phyloP scores from a whole-genome alignment of 768 basidiomycete species.

The Auriscalpium microsporum region DNA sequence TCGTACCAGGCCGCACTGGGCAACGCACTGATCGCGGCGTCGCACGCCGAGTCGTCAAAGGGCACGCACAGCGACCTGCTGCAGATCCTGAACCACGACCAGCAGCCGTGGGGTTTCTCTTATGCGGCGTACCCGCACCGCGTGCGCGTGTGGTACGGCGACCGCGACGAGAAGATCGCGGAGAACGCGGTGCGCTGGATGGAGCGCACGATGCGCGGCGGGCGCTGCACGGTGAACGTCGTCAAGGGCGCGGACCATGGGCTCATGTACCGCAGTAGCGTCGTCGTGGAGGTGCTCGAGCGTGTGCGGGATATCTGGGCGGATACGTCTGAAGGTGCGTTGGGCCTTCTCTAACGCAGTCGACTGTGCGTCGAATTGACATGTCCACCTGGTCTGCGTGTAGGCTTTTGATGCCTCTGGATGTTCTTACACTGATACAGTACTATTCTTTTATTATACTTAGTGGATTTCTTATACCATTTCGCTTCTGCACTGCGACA shows the following conservation, averaged over 20 bases:
- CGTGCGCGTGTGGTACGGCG: slow-evolving; percentile 88
- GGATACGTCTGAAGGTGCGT: slow-evolving; percentile 1
- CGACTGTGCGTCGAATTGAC: too few species aligned
- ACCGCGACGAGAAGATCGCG: slow-evolving; percentile 87
- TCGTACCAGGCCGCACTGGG: slow-evolving; percentile 68
- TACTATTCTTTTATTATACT: background rate
- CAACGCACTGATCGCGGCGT: slow-evolving; percentile 86
- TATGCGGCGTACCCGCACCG: slow-evolving; percentile 71
- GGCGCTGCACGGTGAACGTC: slow-evolving; percentile 69
- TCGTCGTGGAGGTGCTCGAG: slow-evolving; percentile 82
- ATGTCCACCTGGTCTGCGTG: background rate
- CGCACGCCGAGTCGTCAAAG: slow-evolving; percentile 88
- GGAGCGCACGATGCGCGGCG: slow-evolving; percentile 74
- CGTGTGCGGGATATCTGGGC: slow-evolving; percentile 43
- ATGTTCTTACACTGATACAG: background rate
- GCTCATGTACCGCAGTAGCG: slow-evolving; percentile 85
- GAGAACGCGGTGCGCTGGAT: slow-evolving; percentile 90
- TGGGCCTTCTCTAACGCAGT: too few species aligned
- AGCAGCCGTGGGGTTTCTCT: slow-evolving; percentile 84
- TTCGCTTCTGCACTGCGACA: background rate
- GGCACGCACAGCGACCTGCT: slow-evolving; percentile 88
- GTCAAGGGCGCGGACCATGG: slow-evolving; percentile 87
- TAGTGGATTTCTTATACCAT: slow-evolving; percentile 1
- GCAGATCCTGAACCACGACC: slow-evolving; percentile 86
- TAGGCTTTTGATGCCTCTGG: background rate